These are phyloP conservation scores for Urochloa ruziziensis DNA, from an alignment of 176 grass and related monocot genomes.

Conservation along the genomic window DNA sequence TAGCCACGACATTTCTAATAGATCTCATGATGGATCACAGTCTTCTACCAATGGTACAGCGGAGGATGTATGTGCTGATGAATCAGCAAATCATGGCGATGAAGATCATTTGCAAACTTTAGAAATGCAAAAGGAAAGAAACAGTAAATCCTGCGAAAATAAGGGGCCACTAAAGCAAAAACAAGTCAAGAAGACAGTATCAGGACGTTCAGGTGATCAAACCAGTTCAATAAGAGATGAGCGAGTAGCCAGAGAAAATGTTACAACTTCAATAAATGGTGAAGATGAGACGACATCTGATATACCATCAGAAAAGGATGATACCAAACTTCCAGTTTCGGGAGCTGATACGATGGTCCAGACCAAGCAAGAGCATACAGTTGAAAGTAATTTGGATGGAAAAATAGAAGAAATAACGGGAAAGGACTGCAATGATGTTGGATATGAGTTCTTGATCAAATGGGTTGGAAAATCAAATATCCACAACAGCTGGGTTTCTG, in stretches of 20 bases:
- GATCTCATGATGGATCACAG: constrained; percentile 25
- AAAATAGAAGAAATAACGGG: constrained; percentile 28
- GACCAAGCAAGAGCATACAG: constrained; percentile 38
- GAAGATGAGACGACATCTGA: constrained; percentile 23
- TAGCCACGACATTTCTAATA: constrained; percentile 1
- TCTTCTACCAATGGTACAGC: constrained; percentile 36
- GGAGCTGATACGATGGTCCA: constrained; percentile 27
- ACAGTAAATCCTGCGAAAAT: constrained; percentile 32
- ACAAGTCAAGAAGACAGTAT: constrained; percentile 26
- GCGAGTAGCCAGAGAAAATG: constrained; percentile 23
- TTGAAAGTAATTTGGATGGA: constrained; percentile 36
- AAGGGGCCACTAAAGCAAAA: constrained; percentile 16
- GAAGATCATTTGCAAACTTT: constrained; percentile 35
- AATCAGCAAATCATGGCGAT: constrained; percentile 29
- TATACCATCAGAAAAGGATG: constrained; percentile 26
- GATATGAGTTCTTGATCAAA: constrained; percentile 88
- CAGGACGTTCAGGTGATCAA: constrained; percentile 37
- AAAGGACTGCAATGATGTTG: constrained; percentile 28
- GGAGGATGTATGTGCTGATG: constrained; percentile 36
- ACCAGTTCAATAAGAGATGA: constrained; percentile 26
- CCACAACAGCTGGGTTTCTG: constrained; percentile 91
- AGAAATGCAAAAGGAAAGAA: constrained; percentile 27
- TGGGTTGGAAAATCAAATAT: constrained; percentile 93
- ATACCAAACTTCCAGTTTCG: constrained; percentile 4
- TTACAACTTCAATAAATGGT: constrained; percentile 34